Evolutionary conservation across 2,329 filamentous ascomycete genomes (phyloP).

Genomic region (Talaromyces verruculosus): DNA sequence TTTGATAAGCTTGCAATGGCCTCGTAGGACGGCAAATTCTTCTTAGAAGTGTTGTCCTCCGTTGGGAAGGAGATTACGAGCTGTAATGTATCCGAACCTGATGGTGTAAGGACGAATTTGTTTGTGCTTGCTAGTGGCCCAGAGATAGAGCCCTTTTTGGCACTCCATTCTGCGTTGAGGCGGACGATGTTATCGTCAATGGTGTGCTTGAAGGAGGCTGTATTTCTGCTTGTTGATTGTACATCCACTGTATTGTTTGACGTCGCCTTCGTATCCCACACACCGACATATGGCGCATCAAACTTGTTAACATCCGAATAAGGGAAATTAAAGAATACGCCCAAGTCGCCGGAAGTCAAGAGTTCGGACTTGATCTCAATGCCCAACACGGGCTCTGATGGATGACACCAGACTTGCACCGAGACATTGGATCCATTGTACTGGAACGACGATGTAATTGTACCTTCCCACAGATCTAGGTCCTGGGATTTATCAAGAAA

Average conservation of each 20-base stretch:
- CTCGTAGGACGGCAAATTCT: neutral
- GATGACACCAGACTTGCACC: neutral
- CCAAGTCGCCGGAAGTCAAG: neutral
- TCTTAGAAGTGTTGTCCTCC: neutral
- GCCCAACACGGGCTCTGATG: neutral
- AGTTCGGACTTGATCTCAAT: neutral
- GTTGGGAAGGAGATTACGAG: neutral
- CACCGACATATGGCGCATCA: neutral
- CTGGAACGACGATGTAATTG: neutral
- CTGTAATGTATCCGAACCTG: neutral
- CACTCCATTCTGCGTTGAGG: neutral
- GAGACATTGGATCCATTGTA: slow-evolving; percentile 38
- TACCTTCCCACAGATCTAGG: neutral
- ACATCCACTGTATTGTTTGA: neutral
- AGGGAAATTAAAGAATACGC: neutral
- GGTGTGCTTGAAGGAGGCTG: neutral
- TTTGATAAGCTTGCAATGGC: neutral
- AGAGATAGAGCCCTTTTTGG: neutral
- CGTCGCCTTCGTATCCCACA: neutral
- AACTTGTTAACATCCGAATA: neutral
- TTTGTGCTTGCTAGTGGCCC: neutral
- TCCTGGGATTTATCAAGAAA: neutral
- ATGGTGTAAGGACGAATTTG: neutral
- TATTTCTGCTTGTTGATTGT: neutral
- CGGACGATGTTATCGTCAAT: neutral